Evolutionary conservation across 306 rosid genomes (phyloP), one percentile per base, ranked within the genome.

Genomic region (Delonix regia): DNA sequence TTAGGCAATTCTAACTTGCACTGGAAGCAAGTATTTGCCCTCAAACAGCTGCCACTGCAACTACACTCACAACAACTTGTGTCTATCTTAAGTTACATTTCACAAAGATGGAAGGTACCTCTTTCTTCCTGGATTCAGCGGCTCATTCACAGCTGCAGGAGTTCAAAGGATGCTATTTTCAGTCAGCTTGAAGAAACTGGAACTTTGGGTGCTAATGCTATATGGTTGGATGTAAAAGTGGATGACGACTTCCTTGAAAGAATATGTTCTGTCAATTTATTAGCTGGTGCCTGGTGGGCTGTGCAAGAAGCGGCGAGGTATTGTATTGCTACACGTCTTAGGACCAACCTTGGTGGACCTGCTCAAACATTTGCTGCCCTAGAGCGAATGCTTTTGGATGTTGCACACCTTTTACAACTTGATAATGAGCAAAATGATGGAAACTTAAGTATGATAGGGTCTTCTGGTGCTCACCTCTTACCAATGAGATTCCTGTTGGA

Each of bases 211-310:
- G 82, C 85, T 34, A 72, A 74, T 83, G 91, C 80, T 75, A 62
- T 80, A 33, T 94, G 96, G 97, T 71, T 88, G 80, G 94, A 94
- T 78, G 51, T 88, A 71, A 87, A 87, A 85, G 88, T 92, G 90
- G 93, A 92, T 78, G 97, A 92, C 71, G 90, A 81, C 77, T 73
- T 90, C 64, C 94, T 94, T 82, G 88, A 83, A 84, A 85, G 87
- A 68, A 86, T 74, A 79, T 90, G 94, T 87, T 90, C 89, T 52
- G 89, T 90, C 83, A 94, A 90, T 84, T 86, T 76, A 83, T 78
- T 94, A 80, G 98, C 98, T 78, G 97, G 97, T 84, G 97, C 88
- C 59, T 94, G 94, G 97, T 94, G 98, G 98, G 97, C 96, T 75
- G 77, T 94, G 47, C 96, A 94, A 62, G 98, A 94, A 85, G 94